Evolutionary conservation across 164 flowering plant genomes (phyloP), one percentile per base, ranked within the genome.

Genomic region (Cinnamomum chago): DNA sequence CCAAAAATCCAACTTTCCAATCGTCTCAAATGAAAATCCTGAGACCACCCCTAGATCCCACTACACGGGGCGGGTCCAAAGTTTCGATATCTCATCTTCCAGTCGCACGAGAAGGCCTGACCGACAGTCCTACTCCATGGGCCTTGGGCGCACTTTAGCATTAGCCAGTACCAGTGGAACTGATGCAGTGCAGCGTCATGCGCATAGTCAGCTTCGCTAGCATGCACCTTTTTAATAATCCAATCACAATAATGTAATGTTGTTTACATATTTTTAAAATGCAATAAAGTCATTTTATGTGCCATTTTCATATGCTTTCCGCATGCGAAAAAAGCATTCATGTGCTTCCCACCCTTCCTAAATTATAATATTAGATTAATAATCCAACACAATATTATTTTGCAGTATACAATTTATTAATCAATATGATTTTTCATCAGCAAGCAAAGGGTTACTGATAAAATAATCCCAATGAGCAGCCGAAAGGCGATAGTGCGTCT

Each of bases 301-400:
- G 12, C 20, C 76, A 81, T 82, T 80, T 81, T 73, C 77, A 69
- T 25, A 62, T 72, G 83, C 85, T 84, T 84, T 85, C 72, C 73
- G 91, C 90, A 88, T 81, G 91, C 91, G 86, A 12, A 58, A 81
- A 88, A 86, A 86, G 89, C 71, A 22, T 65, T 1, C 67, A 77
- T 89, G 85, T 86, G 85, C 9, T 86, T 89, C 89, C 81, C 58
- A 78, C 89, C 88, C 83, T 79, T 68, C 67, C 33, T 33, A 40
- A 75, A 15, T 18, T 72, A 15, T 23, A 23, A 50, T 51, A 70
- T 50, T 23, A 50, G 72, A 70, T 18, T 23, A 51, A 7, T 30
- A 20, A 67, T 14, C 15, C 2, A 18, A 33, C 23, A 30, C 15
- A 65, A 25, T 20, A 23, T 14, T 23, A 11, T 25, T 58, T n/a